Evolutionary conservation across 140 eudicot species (phyloP), one percentile per base, ranked within the genome.

Genomic region (Senecio squalidus): DNA sequence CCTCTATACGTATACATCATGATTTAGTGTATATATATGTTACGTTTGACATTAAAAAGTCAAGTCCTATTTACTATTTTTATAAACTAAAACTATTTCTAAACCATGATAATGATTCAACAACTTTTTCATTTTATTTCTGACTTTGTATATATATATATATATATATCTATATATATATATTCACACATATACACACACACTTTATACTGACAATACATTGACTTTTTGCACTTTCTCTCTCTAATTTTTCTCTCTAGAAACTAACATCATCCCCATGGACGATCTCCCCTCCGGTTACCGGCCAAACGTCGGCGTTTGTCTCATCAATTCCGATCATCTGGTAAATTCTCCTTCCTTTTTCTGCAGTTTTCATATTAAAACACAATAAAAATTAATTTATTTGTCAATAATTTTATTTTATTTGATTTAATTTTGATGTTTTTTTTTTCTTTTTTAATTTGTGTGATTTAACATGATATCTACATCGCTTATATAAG

Each of bases 281-380:
- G 98, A 92, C 61, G 80, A 70, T 80, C 87, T 92, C 43, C 98
- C 98, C 21, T 25, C 87, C 51, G 98, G 98, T 21, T 92, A 92
- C 70, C 96, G 98, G 43, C 96, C 98, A 3, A 87, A 92, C 86
- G 96, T 92, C 29, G 98, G 98, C 50, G 90, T 92, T 6, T 92
- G 98, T 38, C 93, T 92, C 74, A 80, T 92, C 81, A 87, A 92
- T 41, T 74, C 74, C 41, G 89, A 87, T 77, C 68, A 82, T 69
- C 76, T 71, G 98, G 98, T 92, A 70, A 51, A 2, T 33, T 24
- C 3, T 10, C 8, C 17, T 25, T 6, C 27, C 27, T 22, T 33
- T 44, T 44, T 5, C 21, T 55, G 62, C 63, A 54, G 8, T 50
- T 49, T 59, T 0, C 21, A 40, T 33, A 47, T 44, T n/a, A n/a